Evolutionary conservation across 768 basidiomycete species (phyloP).

Genomic region (Phylloporus sp.): DNA sequence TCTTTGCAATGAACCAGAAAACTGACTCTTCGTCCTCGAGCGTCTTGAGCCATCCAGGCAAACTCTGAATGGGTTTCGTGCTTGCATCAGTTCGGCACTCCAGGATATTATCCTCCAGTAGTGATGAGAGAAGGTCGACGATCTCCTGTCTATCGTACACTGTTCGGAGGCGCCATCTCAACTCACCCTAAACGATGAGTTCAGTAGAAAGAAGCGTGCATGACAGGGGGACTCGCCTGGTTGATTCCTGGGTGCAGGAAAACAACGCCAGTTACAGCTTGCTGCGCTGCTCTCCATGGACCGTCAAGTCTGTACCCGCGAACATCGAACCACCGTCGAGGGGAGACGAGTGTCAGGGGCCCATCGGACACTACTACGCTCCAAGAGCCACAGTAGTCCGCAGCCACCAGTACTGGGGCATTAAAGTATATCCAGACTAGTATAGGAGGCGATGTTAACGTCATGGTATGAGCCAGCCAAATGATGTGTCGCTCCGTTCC

Average conservation of each 20-base stretch:
- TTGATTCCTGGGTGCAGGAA: slow-evolving; percentile 69
- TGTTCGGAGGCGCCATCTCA: slow-evolving; percentile 64
- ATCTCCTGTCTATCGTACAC: slow-evolving; percentile 77
- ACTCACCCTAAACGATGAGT: slow-evolving; percentile 45
- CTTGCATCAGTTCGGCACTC: slow-evolving; percentile 16
- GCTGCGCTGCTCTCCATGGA: slow-evolving; percentile 67
- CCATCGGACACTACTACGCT: slow-evolving; percentile 46
- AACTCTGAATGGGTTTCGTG: slow-evolving; percentile 3
- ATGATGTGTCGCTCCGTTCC: slow-evolving; percentile 24
- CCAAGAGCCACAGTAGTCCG: slow-evolving; percentile 49
- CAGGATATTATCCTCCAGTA: slow-evolving; percentile 51
- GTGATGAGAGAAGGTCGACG: slow-evolving; percentile 50
- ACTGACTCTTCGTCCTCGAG: slow-evolving; percentile 48
- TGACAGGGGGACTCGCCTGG: slow-evolving; percentile 44
- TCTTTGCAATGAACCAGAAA: slow-evolving; percentile 54
- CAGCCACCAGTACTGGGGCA: slow-evolving; percentile 51
- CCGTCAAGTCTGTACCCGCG: slow-evolving; percentile 54
- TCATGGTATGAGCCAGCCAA: slow-evolving; percentile 38
- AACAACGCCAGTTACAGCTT: slow-evolving; percentile 61
- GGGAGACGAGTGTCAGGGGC: slow-evolving; percentile 46
- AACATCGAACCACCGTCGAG: slow-evolving; percentile 76
- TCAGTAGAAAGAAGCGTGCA: slow-evolving; percentile 5
- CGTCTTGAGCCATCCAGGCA: slow-evolving; percentile 30
- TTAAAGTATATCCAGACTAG: slow-evolving; percentile 67
- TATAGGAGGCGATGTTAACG: slow-evolving; percentile 46